phyloP scores from a whole-genome alignment of 1,284 basidiomycete species.

The Wallemia mellicola region DNA sequence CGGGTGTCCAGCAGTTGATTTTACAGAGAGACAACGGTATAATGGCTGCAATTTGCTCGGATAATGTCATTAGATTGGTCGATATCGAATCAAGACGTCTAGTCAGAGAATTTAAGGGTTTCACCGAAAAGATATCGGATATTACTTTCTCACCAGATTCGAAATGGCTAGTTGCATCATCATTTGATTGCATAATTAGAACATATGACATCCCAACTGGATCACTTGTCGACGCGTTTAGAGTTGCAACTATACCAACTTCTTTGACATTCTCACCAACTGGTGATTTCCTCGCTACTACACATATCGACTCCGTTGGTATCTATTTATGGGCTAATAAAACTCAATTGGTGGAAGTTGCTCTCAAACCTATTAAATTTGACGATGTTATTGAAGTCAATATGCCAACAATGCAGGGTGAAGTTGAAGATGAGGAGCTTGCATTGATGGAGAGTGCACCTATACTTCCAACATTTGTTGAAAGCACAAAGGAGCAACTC shows the following conservation, averaged over 20 bases:
- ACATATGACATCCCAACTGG: constrained; percentile 92
- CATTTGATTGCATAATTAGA: constrained; percentile 67
- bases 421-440: constrained; percentile 35
- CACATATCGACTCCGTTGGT: constrained; percentile 78
- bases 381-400: constrained; percentile 35
- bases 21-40: constrained; percentile 64
- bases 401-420: constrained; percentile 56
- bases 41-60: constrained; percentile 59
- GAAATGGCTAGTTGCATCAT: constrained; percentile 64
- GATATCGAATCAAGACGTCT: constrained; percentile 69
- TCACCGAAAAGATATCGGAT: constrained; percentile 50
- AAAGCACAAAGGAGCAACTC: constrained; percentile 29
- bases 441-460: constrained; percentile 3
- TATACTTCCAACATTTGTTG: background rate
- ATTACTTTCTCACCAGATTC: constrained; percentile 75
- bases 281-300: constrained; percentile 79
- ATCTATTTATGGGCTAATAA: constrained; percentile 92
- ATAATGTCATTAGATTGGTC: constrained; percentile 48
- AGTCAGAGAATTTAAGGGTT: constrained; percentile 61
- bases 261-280: constrained; percentile 77
- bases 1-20: constrained; percentile 35
- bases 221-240: constrained; percentile 68
- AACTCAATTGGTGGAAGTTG: constrained; percentile 64
- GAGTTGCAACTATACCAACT: constrained; percentile 62
- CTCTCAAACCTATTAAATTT: constrained; percentile 48